Evolutionary conservation across 1,139 yeast species (phyloP).

Genomic region (Diutina ranongensis): DNA sequence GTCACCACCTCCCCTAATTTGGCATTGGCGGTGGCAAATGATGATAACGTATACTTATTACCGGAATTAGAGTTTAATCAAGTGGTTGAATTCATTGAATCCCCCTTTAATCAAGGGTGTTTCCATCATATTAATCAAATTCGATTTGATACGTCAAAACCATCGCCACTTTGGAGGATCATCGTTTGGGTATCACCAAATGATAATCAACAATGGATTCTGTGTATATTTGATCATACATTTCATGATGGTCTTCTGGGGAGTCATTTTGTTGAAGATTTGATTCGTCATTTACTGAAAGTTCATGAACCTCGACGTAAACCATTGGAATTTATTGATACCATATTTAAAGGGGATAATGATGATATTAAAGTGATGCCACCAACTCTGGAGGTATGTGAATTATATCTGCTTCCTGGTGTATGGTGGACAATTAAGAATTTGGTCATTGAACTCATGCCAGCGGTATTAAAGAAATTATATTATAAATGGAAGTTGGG

Average conservation of each 20-base stretch:
- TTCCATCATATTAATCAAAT: not conserved
- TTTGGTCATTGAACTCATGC: not conserved
- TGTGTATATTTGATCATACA: constrained; percentile 3
- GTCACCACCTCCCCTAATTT: not conserved
- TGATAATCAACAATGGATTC: not conserved
- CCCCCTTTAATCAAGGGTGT: not conserved
- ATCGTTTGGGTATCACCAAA: not conserved
- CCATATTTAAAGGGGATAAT: not conserved
- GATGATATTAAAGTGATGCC: not conserved
- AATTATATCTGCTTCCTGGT: not conserved
- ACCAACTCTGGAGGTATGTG: not conserved
- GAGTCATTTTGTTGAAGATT: not conserved
- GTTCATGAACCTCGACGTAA: not conserved
- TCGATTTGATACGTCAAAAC: not conserved
- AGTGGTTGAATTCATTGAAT: not conserved
- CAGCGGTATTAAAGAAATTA: not conserved
- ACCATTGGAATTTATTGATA: not conserved
- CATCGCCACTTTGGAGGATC: not conserved
- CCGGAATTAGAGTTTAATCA: not conserved
- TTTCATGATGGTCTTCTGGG: constrained; percentile 2
- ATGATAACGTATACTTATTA: not conserved
- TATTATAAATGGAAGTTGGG: not conserved
- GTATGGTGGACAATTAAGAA: constrained; percentile 2
- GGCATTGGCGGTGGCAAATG: not conserved
- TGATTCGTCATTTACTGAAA: not conserved